These are phyloP conservation scores for Aspergillus ellipticus DNA, from an alignment of 495 filamentous ascomycete species.

Conservation along the genomic window DNA sequence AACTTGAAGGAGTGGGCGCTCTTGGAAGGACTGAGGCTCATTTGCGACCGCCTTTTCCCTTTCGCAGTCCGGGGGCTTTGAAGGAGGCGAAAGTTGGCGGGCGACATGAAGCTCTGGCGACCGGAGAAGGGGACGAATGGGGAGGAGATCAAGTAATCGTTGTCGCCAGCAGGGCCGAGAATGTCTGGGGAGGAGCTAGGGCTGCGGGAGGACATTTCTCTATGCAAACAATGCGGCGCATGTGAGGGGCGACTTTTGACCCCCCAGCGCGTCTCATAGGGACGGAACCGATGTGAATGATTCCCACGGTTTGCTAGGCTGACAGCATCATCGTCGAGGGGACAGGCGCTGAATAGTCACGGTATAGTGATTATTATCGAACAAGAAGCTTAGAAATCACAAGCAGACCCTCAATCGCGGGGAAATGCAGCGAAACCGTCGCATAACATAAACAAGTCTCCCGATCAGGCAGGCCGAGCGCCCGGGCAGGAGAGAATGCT, in stretches of 20 bases:
- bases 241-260: slow-evolving; percentile 3
- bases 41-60: slow-evolving; percentile 30
- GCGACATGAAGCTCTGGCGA: slow-evolving; percentile 44
- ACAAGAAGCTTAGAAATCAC: not conserved
- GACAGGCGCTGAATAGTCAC: not conserved
- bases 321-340: not conserved
- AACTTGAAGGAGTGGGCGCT: slow-evolving; percentile 44
- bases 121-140: slow-evolving; percentile 39
- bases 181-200: slow-evolving; percentile 46
- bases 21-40: slow-evolving; percentile 36
- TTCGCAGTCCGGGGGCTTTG: slow-evolving; percentile 27
- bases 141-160: slow-evolving; percentile 44
- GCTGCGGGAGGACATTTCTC: slow-evolving; percentile 32
- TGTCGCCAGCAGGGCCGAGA: slow-evolving; percentile 44
- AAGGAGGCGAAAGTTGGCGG: slow-evolving; percentile 29
- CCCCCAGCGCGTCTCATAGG: slow-evolving; percentile 8
- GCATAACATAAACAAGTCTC: slow-evolving; percentile 36
- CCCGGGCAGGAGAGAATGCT: not conserved
- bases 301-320: not conserved
- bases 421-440: slow-evolving; percentile 12
- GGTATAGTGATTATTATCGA: not conserved
- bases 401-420: slow-evolving; percentile 16
- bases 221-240: slow-evolving; percentile 15
- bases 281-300: not conserved
- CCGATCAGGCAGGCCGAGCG: slow-evolving; percentile 26